Evolutionary conservation across 371 early-diverging fungal species (phyloP).

Genomic region (Spraguea lophii): DNA sequence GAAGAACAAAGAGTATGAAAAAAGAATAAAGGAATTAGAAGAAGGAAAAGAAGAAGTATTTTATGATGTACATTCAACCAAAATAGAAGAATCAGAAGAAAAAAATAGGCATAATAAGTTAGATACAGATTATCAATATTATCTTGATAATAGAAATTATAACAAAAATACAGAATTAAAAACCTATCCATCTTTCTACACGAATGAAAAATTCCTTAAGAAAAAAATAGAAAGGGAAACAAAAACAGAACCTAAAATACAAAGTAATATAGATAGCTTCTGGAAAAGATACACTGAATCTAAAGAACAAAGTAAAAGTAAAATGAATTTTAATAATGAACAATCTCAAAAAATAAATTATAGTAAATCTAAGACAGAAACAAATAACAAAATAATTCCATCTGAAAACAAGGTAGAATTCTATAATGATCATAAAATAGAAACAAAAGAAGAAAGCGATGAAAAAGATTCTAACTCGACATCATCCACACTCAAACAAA

Average conservation of each 20-base stretch:
- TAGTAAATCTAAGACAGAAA: background rate
- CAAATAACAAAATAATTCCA: too few relatives aligned
- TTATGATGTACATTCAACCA: background rate
- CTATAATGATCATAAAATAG: background rate
- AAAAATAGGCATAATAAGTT: background rate
- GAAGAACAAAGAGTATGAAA: slow-evolving; percentile 18
- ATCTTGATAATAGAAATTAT: background rate
- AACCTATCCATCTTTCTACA: background rate
- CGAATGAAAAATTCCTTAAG: background rate
- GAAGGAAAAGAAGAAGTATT: background rate
- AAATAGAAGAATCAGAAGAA: slow-evolving; percentile 14
- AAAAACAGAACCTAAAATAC: background rate
- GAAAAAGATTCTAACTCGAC: slow-evolving; percentile 36
- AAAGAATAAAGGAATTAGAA: background rate
- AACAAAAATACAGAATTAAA: background rate
- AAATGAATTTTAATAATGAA: background rate
- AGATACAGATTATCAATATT: background rate
- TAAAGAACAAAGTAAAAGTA: background rate
- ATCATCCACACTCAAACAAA: slow-evolving; percentile 38
- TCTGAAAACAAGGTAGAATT: slow-evolving; percentile 1
- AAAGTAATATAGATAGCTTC: background rate
- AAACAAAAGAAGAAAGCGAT: slow-evolving; percentile 8
- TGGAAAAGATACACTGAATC: background rate
- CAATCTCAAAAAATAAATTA: background rate
- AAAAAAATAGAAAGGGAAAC: background rate